Evolutionary conservation across 768 basidiomycete species (phyloP).

Genomic region (Panaeolus papilionaceus): DNA sequence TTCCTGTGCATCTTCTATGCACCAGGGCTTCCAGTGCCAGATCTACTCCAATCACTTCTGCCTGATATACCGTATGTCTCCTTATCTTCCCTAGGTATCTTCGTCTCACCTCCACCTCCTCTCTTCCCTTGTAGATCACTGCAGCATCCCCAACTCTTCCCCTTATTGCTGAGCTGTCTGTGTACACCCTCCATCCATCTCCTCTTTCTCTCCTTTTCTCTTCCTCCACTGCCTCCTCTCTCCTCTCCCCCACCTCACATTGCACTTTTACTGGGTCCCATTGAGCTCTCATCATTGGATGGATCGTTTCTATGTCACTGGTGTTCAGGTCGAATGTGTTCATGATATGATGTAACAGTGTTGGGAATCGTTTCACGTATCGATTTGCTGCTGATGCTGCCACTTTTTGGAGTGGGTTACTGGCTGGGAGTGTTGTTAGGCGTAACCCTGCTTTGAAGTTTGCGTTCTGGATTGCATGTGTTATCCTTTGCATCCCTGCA

Average conservation of each 20-base stretch:
- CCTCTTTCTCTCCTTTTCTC: neutral
- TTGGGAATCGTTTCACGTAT: slow-evolving; percentile 21
- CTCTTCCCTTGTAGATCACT: neutral
- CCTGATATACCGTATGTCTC: neutral
- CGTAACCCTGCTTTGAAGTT: slow-evolving; percentile 12
- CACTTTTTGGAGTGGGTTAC: slow-evolving; percentile 23
- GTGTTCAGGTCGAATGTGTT: slow-evolving; percentile 23
- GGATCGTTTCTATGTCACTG: slow-evolving; percentile 25
- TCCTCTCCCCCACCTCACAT: neutral
- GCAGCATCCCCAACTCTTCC: slow-evolving; percentile 4
- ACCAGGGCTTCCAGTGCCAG: neutral
- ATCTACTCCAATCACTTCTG: neutral
- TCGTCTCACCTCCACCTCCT: neutral
- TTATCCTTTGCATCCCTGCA: slow-evolving; percentile 21
- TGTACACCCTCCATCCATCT: neutral
- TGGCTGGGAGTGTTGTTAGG: slow-evolving; percentile 25
- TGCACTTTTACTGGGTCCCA: neutral
- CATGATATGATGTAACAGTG: slow-evolving; percentile 27
- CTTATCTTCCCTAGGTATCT: neutral
- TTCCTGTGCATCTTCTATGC: neutral
- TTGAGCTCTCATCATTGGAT: neutral
- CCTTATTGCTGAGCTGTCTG: neutral
- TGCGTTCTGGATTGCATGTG: neutral
- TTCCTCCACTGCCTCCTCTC: neutral
- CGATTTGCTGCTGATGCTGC: slow-evolving; percentile 5